Conservation (phyloP, 768 basidiomycete species). For the Leccinum incarnatum region DNA sequence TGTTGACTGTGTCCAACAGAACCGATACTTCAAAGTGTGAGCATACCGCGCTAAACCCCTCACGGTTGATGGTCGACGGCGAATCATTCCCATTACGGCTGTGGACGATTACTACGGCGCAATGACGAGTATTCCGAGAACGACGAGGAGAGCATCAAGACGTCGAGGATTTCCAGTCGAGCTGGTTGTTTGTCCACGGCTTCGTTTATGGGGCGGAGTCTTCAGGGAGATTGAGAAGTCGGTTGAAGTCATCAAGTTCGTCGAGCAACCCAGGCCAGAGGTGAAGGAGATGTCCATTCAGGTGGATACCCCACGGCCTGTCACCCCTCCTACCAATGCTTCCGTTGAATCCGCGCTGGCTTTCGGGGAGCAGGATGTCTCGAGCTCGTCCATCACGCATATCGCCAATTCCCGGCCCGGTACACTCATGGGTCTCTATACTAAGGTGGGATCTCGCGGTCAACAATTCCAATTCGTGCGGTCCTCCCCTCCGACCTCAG, state of each 20-base stretch:
- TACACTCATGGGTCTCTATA: conserved; percentile 43
- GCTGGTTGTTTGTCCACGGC: conserved; percentile 23
- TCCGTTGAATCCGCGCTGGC: conserved; percentile 28
- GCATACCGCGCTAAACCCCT: conserved; percentile 72
- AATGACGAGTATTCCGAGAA: conserved; percentile 56
- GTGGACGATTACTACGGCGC: conserved; percentile 57
- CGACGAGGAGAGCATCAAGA: conserved; percentile 74
- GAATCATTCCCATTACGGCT: conserved; percentile 66
- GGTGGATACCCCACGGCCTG: conserved; percentile 55
- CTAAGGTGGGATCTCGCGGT: conserved; percentile 48
- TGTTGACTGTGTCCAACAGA: conserved; percentile 36
- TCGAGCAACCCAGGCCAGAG: conserved; percentile 55
- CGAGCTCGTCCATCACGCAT: conserved; percentile 32
- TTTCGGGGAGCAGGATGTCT: conserved; percentile 24
- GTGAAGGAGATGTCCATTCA: conserved; percentile 75
- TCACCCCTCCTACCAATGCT: conserved; percentile 30
- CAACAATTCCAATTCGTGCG: conserved; percentile 68
- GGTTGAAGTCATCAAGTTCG: conserved; percentile 20
- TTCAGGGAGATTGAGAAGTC: conserved; percentile 22
- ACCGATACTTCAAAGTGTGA: conserved; percentile 69
- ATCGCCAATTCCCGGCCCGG: conserved; percentile 32
- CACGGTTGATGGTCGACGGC: conserved; percentile 67
- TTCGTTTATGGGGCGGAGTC: conserved; percentile 23
- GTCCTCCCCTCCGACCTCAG: conserved; percentile 37
- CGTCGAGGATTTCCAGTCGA: conserved; percentile 45